Evolutionary conservation across 306 rosid species (phyloP).

Genomic region (Rosa multiflora): DNA sequence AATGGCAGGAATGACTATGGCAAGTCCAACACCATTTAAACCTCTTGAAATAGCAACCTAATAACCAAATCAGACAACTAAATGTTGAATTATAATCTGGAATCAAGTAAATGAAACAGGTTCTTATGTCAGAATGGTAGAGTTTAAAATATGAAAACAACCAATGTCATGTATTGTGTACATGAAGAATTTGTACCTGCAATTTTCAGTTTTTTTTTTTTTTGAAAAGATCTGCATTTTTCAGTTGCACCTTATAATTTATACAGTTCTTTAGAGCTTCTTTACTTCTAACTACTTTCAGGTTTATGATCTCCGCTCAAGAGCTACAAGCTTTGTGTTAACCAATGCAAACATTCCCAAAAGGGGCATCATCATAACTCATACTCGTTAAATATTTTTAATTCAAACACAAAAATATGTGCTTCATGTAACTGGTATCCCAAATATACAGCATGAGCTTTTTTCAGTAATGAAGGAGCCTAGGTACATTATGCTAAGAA

Average conservation of each 20-base stretch:
- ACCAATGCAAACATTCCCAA: too few species aligned
- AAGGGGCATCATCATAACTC: background rate
- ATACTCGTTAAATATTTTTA: background rate
- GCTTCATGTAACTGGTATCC: background rate
- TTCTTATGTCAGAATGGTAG: background rate
- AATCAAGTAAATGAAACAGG: background rate
- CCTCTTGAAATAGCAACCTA: conserved; percentile 93
- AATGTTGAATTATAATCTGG: conserved; percentile 9
- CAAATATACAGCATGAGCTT: background rate
- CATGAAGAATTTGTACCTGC: background rate
- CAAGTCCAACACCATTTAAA: conserved; percentile 87
- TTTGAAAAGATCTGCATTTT: background rate
- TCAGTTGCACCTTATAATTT: background rate
- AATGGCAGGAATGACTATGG: conserved; percentile 81
- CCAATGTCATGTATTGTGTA: background rate
- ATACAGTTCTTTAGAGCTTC: background rate
- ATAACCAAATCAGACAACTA: conserved; percentile 10
- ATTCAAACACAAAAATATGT: background rate
- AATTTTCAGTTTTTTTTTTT: background rate
- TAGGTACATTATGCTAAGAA: background rate
- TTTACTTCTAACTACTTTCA: background rate
- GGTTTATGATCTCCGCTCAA: background rate
- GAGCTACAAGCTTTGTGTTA: background rate
- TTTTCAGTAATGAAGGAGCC: background rate
- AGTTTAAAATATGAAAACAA: background rate